Evolutionary conservation across 257 asterid species (phyloP), one percentile per base, ranked within the genome.

Genomic region (Fraxinus excelsior): DNA sequence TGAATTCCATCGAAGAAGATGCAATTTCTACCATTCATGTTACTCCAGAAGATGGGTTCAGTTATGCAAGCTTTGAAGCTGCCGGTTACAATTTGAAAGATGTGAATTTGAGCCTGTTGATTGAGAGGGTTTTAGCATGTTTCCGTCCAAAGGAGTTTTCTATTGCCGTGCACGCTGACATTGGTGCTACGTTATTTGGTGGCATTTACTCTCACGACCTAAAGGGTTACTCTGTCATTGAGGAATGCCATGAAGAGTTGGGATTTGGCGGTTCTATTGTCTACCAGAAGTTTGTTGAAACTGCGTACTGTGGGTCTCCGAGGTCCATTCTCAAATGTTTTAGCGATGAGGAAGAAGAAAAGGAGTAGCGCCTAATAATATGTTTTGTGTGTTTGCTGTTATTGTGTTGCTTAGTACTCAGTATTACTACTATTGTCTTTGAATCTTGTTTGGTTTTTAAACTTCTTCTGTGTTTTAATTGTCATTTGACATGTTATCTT

Each of bases 11-110:
- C 31, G 97, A 92, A 78, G 97, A 81, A 21, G 74, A 75, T 65
- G 97, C 97, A 0, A 32, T 91, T 2, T 90, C 96, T 13, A 91
- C 97, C 42, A 92, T 92, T 60, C 97, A 92, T 68, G 87, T 92
- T 37, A 92, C 97, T 0, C 97, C 97, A 0, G 97, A 92, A 71
- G 97, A 92, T 49, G 97, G 97, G 38, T 92, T 92, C 70, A 92
- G 97, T 46, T 92, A 92, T 12, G 97, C 97, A 0, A 92, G 97
- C 84, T 92, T 92, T 78, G 97, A 92, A 81, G 93, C 94, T 13
- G 91, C 90, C 21, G 97, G 97, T 2, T 92, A 92, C 73, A 83
- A 92, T 78, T 70, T 88, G 46, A 85, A 87, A 72, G 70, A 9
- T 19, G 60, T 77, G 79, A 85, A 82, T 64, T 70, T 89, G 40